Percentiles rank a stretch among this genome's conserved stretches.
phyloP scores from a whole-genome alignment of 257 asterid genomes.

The Petunia axillaris region DNA sequence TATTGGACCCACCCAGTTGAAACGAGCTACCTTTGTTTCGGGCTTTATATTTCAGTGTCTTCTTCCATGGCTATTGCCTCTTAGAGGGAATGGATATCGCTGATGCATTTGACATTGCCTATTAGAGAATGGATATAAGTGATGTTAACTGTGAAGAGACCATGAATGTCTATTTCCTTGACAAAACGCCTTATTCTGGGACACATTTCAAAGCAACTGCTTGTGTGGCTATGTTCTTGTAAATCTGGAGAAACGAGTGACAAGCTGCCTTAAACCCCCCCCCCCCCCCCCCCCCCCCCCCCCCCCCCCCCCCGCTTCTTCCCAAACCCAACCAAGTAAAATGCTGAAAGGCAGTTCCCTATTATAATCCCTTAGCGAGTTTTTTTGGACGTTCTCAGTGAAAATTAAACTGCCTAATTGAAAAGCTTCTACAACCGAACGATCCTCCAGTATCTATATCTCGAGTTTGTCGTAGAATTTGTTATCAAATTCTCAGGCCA shows the following conservation, averaged over 20 bases:
- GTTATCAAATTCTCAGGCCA: neutral
- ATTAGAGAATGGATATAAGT: too few species aligned
- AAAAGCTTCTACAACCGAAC: neutral
- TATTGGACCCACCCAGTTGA: too few species aligned
- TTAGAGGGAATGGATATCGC: too few species aligned
- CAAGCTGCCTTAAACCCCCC: neutral
- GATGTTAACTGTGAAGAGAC: too few species aligned
- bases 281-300: neutral
- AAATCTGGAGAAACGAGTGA: neutral
- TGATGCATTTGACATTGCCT: too few species aligned
- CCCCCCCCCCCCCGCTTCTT: too few species aligned
- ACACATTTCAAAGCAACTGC: too few species aligned
- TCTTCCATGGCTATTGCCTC: too few species aligned
- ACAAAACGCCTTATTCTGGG: too few species aligned
- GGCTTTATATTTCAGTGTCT: too few species aligned
- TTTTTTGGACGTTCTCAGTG: neutral
- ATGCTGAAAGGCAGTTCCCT: constrained; percentile 6
- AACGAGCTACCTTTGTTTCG: too few species aligned
- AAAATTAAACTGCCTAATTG: neutral
- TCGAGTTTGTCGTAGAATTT: neutral
- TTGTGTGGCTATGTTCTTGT: neutral
- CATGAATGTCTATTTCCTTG: too few species aligned
- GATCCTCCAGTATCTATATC: neutral
- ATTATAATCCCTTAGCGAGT: neutral
- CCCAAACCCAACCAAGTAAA: neutral